A percentile compares a stretch with the other conserved stretches of the same genome.
phyloP scores from a whole-genome alignment of 1,284 basidiomycete species.

The Moesziomyces sp. region DNA sequence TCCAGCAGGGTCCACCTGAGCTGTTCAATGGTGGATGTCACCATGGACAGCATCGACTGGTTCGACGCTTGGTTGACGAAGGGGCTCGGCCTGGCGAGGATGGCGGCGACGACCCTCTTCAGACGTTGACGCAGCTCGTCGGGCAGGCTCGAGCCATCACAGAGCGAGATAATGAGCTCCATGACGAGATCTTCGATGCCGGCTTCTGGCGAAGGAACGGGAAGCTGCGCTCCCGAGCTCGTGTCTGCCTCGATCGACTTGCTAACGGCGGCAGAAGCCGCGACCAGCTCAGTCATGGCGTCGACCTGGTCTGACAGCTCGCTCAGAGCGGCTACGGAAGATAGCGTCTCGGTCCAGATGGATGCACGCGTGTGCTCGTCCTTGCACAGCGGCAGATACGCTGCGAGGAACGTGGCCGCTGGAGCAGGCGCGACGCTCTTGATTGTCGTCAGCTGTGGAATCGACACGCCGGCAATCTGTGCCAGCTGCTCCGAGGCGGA shows the following conservation, averaged over 20 bases:
- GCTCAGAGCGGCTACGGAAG: constrained; percentile 27
- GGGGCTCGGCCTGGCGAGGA: constrained; percentile 24
- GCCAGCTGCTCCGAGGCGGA: constrained; percentile 15
- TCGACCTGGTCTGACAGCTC: constrained; percentile 35
- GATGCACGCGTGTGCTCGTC: constrained; percentile 12
- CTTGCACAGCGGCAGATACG: constrained; percentile 28
- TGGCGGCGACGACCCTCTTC: constrained; percentile 7
- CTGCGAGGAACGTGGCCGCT: constrained; percentile 29
- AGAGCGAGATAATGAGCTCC: constrained; percentile 19
- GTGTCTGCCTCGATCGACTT: constrained; percentile 3
- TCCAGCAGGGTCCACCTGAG: constrained; percentile 29
- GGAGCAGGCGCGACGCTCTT: constrained; percentile 24
- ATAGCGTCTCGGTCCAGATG: constrained; percentile 43
- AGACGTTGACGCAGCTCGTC: constrained; percentile 21
- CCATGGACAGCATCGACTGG: constrained; percentile 32
- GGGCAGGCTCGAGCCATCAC: constrained; percentile 15
- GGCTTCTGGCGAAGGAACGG: constrained; percentile 22
- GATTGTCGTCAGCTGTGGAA: constrained; percentile 28
- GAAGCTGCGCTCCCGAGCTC: constrained; percentile 5
- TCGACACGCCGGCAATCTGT: constrained; percentile 10
- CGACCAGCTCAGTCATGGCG: constrained; percentile 38
- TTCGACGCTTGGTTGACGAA: constrained; percentile 19
- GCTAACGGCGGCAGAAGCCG: constrained; percentile 22
- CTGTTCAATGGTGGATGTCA: constrained; percentile 46
- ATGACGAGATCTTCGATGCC: constrained; percentile 31